Evolutionary conservation across 345 rosid genomes (phyloP).

Genomic region (Pistacia vera): DNA sequence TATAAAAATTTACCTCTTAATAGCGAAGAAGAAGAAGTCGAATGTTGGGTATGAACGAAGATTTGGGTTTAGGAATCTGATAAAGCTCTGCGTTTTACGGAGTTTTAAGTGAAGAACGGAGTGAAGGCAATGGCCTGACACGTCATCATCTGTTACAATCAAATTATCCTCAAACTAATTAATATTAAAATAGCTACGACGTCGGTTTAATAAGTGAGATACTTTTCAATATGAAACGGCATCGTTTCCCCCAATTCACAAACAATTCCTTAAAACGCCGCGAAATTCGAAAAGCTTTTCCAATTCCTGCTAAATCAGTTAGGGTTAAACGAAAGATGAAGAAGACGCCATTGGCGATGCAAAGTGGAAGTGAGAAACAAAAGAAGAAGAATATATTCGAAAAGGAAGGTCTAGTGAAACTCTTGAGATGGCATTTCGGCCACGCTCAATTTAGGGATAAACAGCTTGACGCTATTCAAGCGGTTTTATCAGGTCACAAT

Average conservation of each 20-base stretch:
- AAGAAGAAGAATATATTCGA: slow-evolving; percentile 37
- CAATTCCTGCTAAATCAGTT: not conserved
- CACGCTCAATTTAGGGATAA: slow-evolving; percentile 80
- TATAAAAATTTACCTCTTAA: not conserved
- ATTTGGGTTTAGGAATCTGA: not conserved
- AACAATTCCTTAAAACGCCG: not conserved
- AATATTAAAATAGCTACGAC: not conserved
- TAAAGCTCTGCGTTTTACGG: slow-evolving; percentile 4
- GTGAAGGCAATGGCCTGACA: not conserved
- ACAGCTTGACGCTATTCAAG: slow-evolving; percentile 87
- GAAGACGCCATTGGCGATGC: slow-evolving; percentile 72
- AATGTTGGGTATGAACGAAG: not conserved
- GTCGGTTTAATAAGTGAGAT: not conserved
- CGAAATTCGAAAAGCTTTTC: not conserved
- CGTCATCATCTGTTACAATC: no score
- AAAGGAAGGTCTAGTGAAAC: slow-evolving; percentile 79
- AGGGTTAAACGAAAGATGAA: slow-evolving; percentile 42
- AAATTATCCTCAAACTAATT: no score
- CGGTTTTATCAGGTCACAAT: slow-evolving; percentile 71
- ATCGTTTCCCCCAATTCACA: not conserved
- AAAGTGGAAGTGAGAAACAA: slow-evolving; percentile 38
- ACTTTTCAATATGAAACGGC: not conserved
- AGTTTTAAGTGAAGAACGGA: not conserved
- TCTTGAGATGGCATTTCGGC: slow-evolving; percentile 94
- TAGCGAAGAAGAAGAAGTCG: not conserved